phyloP scores from a whole-genome alignment of 345 rosid species.

The Angophora floribunda region DNA sequence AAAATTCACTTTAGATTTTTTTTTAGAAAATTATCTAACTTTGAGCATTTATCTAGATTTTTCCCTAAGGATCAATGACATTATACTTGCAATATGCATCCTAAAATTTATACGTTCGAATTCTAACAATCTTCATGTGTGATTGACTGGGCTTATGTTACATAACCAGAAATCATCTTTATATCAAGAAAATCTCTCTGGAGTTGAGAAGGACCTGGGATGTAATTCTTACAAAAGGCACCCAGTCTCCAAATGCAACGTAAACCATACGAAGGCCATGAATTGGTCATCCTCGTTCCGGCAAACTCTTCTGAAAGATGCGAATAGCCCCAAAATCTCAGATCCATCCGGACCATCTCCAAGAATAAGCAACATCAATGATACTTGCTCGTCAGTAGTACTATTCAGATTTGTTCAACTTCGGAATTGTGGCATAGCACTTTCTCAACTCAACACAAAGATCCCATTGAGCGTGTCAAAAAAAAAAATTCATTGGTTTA shows the following conservation, averaged over 20 bases:
- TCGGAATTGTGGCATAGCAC: too few relatives aligned
- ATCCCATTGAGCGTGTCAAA: too few relatives aligned
- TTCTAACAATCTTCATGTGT: not conserved
- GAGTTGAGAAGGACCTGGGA: not conserved
- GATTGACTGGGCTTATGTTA: not conserved
- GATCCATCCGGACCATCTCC: conserved; percentile 2
- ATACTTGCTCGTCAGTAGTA: too few relatives aligned
- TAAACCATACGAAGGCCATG: conserved; percentile 10
- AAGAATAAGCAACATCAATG: not conserved
- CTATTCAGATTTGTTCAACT: too few relatives aligned
- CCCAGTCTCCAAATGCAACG: not conserved
- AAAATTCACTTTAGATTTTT: too few relatives aligned
- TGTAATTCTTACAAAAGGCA: not conserved
- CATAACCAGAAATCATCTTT: not conserved
- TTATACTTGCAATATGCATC: not conserved
- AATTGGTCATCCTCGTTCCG: conserved; percentile 53
- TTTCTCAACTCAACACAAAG: too few relatives aligned
- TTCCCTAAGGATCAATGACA: too few relatives aligned
- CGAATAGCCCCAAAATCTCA: conserved; percentile 1
- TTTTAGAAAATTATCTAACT: too few relatives aligned
- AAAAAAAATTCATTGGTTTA: too few relatives aligned
- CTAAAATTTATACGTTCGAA: not conserved
- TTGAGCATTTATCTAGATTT: too few relatives aligned
- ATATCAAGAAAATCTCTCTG: not conserved
- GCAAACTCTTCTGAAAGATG: conserved; percentile 25